phyloP scores from a whole-genome alignment of 2,329 filamentous ascomycete genomes.

The Pseudogymnoascus destructans region DNA sequence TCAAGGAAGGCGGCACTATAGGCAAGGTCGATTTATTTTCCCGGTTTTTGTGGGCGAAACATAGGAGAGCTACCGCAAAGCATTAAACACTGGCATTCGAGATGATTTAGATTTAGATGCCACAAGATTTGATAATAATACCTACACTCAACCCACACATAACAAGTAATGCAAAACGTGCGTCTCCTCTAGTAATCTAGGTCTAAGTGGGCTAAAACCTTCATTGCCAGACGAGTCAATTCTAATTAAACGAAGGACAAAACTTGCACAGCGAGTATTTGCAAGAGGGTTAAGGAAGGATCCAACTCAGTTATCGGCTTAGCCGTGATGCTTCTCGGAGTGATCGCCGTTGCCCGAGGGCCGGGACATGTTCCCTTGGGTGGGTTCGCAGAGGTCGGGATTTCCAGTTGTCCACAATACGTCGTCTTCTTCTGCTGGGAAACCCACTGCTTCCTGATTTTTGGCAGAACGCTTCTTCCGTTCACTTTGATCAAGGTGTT shows the following conservation, averaged over 20 bases:
- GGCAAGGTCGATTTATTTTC: neutral
- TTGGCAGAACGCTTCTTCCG: conserved; percentile 23
- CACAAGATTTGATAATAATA: neutral
- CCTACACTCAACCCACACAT: neutral
- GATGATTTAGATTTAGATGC: neutral
- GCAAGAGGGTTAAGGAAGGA: neutral
- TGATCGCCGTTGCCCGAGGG: neutral
- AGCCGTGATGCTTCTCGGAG: neutral
- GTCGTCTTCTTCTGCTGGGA: conserved; percentile 18
- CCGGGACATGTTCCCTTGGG: neutral
- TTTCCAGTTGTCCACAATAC: neutral
- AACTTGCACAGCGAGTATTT: neutral
- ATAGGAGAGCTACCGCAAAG: neutral
- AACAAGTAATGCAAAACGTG: neutral
- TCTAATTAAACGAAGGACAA: neutral
- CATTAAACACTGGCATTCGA: neutral
- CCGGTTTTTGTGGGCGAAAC: neutral
- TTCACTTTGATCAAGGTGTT: conserved; percentile 21
- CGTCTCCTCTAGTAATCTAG: conserved; percentile 20
- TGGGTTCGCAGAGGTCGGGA: neutral
- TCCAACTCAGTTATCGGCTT: neutral
- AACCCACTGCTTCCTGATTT: conserved; percentile 22
- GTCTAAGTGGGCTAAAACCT: conserved; percentile 20
- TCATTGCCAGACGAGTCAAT: neutral
- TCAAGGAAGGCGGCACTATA: neutral